A percentile compares a stretch with the other conserved stretches of the same genome.
phyloP scores from a whole-genome alignment of 1,139 yeast genomes.

The Sugiyamaella neomexicana region DNA sequence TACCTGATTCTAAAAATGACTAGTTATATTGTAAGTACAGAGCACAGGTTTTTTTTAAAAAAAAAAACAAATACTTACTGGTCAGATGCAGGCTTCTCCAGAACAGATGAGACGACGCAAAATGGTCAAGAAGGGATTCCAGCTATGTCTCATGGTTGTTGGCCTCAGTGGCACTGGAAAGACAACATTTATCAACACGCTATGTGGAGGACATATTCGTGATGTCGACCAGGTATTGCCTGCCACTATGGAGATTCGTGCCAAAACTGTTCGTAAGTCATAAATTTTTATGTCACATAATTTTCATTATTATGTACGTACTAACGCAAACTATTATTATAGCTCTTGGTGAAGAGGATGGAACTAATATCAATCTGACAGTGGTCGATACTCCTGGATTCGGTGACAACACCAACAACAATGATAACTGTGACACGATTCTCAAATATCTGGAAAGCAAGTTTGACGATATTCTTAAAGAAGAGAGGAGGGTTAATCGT shows the following conservation, averaged over 20 bases:
- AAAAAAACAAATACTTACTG: background rate
- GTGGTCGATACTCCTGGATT: constrained; percentile 78
- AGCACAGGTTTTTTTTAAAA: too few relatives aligned
- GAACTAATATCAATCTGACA: constrained; percentile 58
- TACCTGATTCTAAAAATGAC: background rate
- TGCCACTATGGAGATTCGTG: constrained; percentile 30
- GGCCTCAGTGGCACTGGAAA: constrained; percentile 83
- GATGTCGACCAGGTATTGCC: constrained; percentile 35
- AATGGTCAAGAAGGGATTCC: constrained; percentile 81
- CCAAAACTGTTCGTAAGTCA: constrained; percentile 15
- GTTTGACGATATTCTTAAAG: constrained; percentile 87
- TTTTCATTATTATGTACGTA: too few relatives aligned
- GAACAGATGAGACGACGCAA: constrained; percentile 57
- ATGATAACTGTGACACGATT: constrained; percentile 59
- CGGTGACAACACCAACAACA: constrained; percentile 70
- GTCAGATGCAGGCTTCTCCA: constrained; percentile 24
- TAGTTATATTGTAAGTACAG: constrained; percentile 2
- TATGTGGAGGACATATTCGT: constrained; percentile 71
- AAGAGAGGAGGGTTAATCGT: constrained; percentile 87
- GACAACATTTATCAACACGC: constrained; percentile 75
- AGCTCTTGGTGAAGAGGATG: constrained; percentile 49
- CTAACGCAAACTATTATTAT: background rate
- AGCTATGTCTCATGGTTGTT: constrained; percentile 74
- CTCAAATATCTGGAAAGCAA: constrained; percentile 80
- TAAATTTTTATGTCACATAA: background rate